Base-by-base conservation (phyloP, 2,329 filamentous ascomycete genomes). In the Aspergillus amoenus region DNA sequence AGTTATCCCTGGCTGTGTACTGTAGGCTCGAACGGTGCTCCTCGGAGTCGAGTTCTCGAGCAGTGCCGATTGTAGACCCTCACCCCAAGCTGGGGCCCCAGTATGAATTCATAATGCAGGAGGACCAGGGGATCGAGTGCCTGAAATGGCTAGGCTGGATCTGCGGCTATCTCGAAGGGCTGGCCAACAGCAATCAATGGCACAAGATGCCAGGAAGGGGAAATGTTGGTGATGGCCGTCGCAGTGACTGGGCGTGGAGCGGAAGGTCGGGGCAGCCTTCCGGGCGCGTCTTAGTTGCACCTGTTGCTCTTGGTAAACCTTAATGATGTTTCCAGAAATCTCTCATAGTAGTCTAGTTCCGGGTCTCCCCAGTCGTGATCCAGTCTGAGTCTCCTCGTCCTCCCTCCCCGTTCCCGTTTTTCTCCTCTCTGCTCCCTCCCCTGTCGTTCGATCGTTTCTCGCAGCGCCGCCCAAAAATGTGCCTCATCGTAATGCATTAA, bases 271-370 rank as follows among this genome's bases (percentile, higher is more conserved):
- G 15, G n/a, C 18, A 7, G 9, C 18, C 30, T 40, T 30, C 42
- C 32, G 42, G 11, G 4, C 32, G 39, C 49, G 41, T 46, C 27
- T 39, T 32, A 18, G 41, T 37, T 45, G 32, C 27, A 30, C 27
- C 9, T 30, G 27, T 3, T 9, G 27, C 27, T 30, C 27, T 8
- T 30, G 51, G 41, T 8, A 44, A 53, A 53, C 51, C 41, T 43
- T 53, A 53, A 46, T 53, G 40, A 46, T 46, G 44, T 30, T 46
- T 46, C 44, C 44, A 46, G 48, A 50, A 42, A 49, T 49, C 44
- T 32, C 37, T 41, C 34, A 40, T 46, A 39, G 43, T 41, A 27
- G 8, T 24, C 24, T 27, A 30, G 27, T 30, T 30, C 27, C 27
- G 27, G 27, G 27, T 4, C 27, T 30, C 27, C 27, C 27, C 27